Evolutionary conservation across 306 rosid species (phyloP), one percentile per base, ranked within the genome.

Genomic region (Cicer yamashitae): DNA sequence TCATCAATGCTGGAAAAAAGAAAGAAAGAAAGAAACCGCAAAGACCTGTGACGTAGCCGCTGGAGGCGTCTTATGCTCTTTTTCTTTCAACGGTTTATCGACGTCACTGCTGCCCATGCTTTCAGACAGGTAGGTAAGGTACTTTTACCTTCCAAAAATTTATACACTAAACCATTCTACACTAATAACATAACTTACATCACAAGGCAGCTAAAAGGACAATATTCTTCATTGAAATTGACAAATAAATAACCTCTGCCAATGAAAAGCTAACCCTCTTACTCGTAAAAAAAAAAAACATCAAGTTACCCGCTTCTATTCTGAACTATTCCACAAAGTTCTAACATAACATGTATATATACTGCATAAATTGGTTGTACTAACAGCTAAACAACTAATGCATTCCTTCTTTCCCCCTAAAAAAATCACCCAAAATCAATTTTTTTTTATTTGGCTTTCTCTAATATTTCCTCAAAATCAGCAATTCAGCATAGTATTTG

Each of bases 101-200:
- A 84, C 85, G 79, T 88, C 96, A 57, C 89, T 83, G 81, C 89
- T 86, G 68, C 91, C 91, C 96, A 87, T 93, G 78, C 73, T 72
- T 77, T 74, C 54, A 69, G 61, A 69, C 66, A 79, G 58, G 45
- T 66, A 59, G 38, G 44, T 58, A 30, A 30, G 34, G 34, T 30
- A 30, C 34, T 3, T 30, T 30, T 30, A 67, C 77, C 74, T 79
- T 56, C 67, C 78, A 74, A 70, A 52, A 75, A 46, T 63, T 13
- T 74, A 30, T 30, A 75, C 72, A 56, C 86, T 75, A 81, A 62
- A 89, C 84, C 88, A 84, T 80, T 81, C 90, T 85, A 85, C 86
- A 84, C 18, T 65, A 79, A 40, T 43, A 77, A 71, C 22, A 75
- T 69, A 72, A 71, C 78, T 46, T 75, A 73, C 67, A 60, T 77